These are phyloP conservation scores for Vigna radiata DNA, from an alignment of 306 rosid species.

Conservation along the genomic window DNA sequence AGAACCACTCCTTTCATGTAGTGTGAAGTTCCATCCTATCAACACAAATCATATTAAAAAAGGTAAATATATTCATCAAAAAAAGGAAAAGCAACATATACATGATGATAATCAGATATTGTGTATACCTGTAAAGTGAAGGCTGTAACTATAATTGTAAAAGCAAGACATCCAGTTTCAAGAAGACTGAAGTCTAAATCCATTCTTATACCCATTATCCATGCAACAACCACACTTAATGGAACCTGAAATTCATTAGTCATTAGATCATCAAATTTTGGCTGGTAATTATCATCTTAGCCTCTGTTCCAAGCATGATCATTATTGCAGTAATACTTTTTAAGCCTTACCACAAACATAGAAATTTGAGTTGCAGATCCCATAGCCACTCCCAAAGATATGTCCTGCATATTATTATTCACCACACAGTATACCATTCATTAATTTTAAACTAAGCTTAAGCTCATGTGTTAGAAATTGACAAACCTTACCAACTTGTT, in stretches of 20 bases:
- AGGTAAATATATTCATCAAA: too few relatives aligned
- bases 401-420: slow-evolving; percentile 61
- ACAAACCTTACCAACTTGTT: slow-evolving; percentile 77
- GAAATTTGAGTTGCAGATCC: slow-evolving; percentile 97
- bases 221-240: slow-evolving; percentile 78
- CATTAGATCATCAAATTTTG: slow-evolving; percentile 8
- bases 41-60: slow-evolving; percentile 1
- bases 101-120: too few relatives aligned
- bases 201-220: slow-evolving; percentile 88
- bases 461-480: not conserved
- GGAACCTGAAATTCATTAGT: slow-evolving; percentile 68
- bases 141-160: slow-evolving; percentile 73
- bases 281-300: not conserved
- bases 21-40: slow-evolving; percentile 93
- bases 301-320: not conserved
- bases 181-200: slow-evolving; percentile 83
- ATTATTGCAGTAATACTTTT: not conserved
- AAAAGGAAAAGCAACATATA: too few relatives aligned
- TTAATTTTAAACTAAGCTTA: slow-evolving; percentile 7
- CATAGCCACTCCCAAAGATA: slow-evolving; percentile 88
- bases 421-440: not conserved
- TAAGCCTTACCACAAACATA: slow-evolving; percentile 77
- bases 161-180: slow-evolving; percentile 85
- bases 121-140: slow-evolving; percentile 77
- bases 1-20: slow-evolving; percentile 89